These are phyloP conservation scores for Candida namnaoensis DNA, from an alignment of 805 yeast species.

Conservation along the genomic window DNA sequence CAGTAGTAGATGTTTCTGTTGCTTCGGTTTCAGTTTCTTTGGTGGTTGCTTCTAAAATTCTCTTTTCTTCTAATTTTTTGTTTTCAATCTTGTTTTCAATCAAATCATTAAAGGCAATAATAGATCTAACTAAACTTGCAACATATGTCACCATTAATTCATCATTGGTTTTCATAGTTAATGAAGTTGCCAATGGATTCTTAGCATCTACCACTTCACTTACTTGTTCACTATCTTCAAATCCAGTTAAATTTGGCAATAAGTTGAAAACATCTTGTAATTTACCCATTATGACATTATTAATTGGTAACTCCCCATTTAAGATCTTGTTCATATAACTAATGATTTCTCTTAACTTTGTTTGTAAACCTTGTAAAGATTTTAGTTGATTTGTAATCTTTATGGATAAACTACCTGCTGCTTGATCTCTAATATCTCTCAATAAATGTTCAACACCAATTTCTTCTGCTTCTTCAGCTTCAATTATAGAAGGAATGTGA, in stretches of 20 bases:
- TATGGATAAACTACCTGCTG: slow-evolving; percentile 86
- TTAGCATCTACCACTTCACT: slow-evolving; percentile 21
- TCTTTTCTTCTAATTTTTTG: slow-evolving; percentile 35
- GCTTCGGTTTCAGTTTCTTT: not conserved
- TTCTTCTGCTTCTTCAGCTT: slow-evolving; percentile 99
- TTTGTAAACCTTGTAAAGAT: slow-evolving; percentile 78
- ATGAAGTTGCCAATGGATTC: slow-evolving; percentile 64
- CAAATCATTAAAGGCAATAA: slow-evolving; percentile 92
- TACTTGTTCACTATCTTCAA: slow-evolving; percentile 23
- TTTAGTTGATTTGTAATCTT: slow-evolving; percentile 84
- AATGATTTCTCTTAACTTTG: slow-evolving; percentile 70
- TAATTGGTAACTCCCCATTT: slow-evolving; percentile 67
- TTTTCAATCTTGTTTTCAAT: slow-evolving; percentile 93
- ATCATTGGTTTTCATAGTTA: slow-evolving; percentile 90
- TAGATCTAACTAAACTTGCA: slow-evolving; percentile 83
- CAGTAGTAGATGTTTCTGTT: not conserved
- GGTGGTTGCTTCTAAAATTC: slow-evolving; percentile 5
- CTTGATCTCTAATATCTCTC: slow-evolving; percentile 93
- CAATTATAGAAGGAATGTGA: slow-evolving; percentile 86
- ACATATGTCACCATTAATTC: slow-evolving; percentile 92
- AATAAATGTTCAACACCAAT: slow-evolving; percentile 96
- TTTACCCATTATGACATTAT: slow-evolving; percentile 85
- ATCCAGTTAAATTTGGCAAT: slow-evolving; percentile 63
- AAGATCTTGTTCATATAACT: slow-evolving; percentile 70
- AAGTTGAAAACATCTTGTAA: slow-evolving; percentile 92